These are phyloP conservation scores for Solanum bukasovii DNA, from an alignment of 257 asterid genomes.

Conservation along the genomic window DNA sequence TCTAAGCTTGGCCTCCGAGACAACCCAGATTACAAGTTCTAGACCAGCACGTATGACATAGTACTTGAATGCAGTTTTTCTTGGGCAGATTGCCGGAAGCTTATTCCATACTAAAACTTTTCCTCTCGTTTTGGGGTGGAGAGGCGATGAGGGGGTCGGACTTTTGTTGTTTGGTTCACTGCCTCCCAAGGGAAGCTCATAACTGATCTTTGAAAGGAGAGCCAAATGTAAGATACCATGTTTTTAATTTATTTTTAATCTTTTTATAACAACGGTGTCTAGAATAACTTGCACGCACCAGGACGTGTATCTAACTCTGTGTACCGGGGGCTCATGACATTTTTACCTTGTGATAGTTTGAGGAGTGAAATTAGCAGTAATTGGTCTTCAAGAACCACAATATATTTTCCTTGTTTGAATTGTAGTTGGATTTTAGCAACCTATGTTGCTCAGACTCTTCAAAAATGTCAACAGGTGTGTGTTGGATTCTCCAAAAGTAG, in stretches of 20 bases:
- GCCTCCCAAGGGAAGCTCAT: neutral
- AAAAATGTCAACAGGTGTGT: neutral
- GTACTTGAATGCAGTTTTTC: neutral
- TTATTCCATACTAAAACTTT: neutral
- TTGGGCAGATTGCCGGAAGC: neutral
- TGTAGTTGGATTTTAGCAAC: neutral
- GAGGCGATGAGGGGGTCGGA: neutral
- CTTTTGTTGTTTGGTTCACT: neutral
- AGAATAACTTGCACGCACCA: neutral
- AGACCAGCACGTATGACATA: neutral
- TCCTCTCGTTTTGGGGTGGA: neutral
- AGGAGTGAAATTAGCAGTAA: neutral
- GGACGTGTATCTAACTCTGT: neutral
- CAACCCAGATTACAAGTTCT: constrained; percentile 45
- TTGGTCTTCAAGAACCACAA: neutral
- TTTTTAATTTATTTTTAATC: neutral
- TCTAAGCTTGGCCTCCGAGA: constrained; percentile 77
- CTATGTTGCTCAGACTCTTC: too few species aligned
- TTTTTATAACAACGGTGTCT: neutral
- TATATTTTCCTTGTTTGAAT: neutral
- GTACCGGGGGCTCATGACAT: neutral
- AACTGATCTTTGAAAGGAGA: neutral
- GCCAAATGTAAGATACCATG: neutral
- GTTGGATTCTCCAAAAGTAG: neutral
- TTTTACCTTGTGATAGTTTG: neutral